phyloP scores from a whole-genome alignment of 75 land plant genomes.

The Isoetes taiwanensis region DNA sequence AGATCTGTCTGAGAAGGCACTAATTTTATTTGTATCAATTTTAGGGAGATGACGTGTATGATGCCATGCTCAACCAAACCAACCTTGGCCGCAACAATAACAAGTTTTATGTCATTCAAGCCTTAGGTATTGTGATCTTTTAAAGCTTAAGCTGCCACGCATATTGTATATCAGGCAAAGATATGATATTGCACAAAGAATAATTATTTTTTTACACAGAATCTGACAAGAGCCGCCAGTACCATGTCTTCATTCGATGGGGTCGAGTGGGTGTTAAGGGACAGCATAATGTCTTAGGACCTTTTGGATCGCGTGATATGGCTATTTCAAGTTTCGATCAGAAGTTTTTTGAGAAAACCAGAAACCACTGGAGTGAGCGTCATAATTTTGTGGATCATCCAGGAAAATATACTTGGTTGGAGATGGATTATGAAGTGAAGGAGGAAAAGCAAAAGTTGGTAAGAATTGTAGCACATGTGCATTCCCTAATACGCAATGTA shows the following conservation, averaged over 20 bases:
- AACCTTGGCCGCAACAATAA: conserved; percentile 85
- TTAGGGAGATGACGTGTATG: conserved; percentile 80
- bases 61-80: conserved; percentile 95
- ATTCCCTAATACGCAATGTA: not conserved
- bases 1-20: too few relatives aligned
- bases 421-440: conserved; percentile 73
- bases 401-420: conserved; percentile 73
- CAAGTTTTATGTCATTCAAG: conserved; percentile 90
- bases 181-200: too few relatives aligned
- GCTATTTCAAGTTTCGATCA: conserved; percentile 55
- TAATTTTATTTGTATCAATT: too few relatives aligned
- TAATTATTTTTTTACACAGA: too few relatives aligned
- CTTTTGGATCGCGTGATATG: conserved; percentile 21
- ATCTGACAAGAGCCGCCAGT: conserved; percentile 47
- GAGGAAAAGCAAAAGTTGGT: conserved; percentile 7
- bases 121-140: conserved; percentile 36
- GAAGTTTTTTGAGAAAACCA: conserved; percentile 70
- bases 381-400: conserved; percentile 38
- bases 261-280: conserved; percentile 93
- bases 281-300: conserved; percentile 61
- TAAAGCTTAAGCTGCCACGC: not conserved
- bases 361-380: conserved; percentile 57
- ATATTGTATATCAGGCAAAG: not conserved
- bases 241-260: conserved; percentile 72
- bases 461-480: not conserved